Conservation (phyloP, 768 basidiomycete genomes). For the Rhodotorula diobovata region DNA sequence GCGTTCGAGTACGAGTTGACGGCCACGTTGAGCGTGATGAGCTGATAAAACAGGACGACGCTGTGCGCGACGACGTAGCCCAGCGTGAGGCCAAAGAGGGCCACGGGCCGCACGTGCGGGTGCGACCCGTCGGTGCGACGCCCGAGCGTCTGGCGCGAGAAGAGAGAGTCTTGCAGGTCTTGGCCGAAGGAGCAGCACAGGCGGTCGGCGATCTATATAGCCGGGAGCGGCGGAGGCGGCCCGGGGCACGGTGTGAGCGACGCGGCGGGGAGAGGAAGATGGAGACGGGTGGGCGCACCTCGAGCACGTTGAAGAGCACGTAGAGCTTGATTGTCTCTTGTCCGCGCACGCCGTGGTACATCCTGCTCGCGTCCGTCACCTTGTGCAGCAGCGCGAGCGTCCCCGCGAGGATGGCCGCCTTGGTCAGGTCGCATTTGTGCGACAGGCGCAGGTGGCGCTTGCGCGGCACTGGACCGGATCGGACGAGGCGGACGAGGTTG, state of each 20-base stretch:
- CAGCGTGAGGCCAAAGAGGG: slow-evolving; percentile 76
- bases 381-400: slow-evolving; percentile 71
- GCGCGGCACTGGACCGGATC: slow-evolving; percentile 46
- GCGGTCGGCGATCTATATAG: slow-evolving; percentile 77
- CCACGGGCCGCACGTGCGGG: slow-evolving; percentile 63
- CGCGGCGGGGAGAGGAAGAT: too few relatives aligned
- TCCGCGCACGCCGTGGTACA: slow-evolving; percentile 94
- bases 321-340: slow-evolving; percentile 99
- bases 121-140: slow-evolving; percentile 56
- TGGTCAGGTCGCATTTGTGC: slow-evolving; percentile 88
- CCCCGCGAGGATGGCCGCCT: slow-evolving; percentile 66
- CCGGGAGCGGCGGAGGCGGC: background rate
- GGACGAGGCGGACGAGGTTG: slow-evolving; percentile 48
- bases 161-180: slow-evolving; percentile 92
- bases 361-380: slow-evolving; percentile 90
- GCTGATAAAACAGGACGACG: slow-evolving; percentile 91
- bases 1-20: slow-evolving; percentile 98
- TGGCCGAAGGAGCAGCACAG: slow-evolving; percentile 95
- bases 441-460: slow-evolving; percentile 63
- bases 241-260: background rate
- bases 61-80: slow-evolving; percentile 82
- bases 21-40: slow-evolving; percentile 90
- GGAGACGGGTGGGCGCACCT: slow-evolving; percentile 58
- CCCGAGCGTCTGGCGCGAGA: slow-evolving; percentile 83
- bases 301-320: slow-evolving; percentile 96